These are phyloP conservation scores for Fusarium sarcochroum DNA, from an alignment of 2,329 filamentous ascomycete species.

Conservation along the genomic window DNA sequence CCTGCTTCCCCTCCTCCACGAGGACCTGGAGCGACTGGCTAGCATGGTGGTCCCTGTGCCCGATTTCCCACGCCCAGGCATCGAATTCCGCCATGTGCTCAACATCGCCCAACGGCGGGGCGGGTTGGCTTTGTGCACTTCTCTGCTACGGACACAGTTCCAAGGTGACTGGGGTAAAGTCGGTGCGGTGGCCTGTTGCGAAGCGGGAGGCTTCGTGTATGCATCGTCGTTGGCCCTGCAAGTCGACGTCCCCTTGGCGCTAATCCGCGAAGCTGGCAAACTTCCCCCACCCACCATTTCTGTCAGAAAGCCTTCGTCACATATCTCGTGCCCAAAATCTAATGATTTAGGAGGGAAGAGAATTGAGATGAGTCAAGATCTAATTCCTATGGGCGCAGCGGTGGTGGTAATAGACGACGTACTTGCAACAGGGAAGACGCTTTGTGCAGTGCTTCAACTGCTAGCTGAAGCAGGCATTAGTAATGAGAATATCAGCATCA, in stretches of 20 bases:
- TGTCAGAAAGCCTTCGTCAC: constrained; percentile 61
- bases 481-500: constrained; percentile 59
- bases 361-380: constrained; percentile 65
- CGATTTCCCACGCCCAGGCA: constrained; percentile 64
- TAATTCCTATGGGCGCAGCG: constrained; percentile 55
- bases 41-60: constrained; percentile 65
- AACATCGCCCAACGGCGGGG: constrained; percentile 65
- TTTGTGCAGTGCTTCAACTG: constrained; percentile 66
- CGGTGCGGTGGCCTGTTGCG: constrained; percentile 64
- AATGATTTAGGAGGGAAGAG: constrained; percentile 47
- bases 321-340: constrained; percentile 64
- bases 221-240: constrained; percentile 64
- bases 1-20: constrained; percentile 62
- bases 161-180: constrained; percentile 62
- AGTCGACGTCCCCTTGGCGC: constrained; percentile 59
- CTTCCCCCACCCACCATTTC: constrained; percentile 70
- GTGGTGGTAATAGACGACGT: constrained; percentile 73
- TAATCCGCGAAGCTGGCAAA: constrained; percentile 70
- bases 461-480: constrained; percentile 59
- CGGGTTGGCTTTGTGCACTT: constrained; percentile 66
- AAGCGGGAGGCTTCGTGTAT: constrained; percentile 70
- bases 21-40: constrained; percentile 61
- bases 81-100: constrained; percentile 72
- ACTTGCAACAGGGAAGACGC: constrained; percentile 68
- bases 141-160: constrained; percentile 64